phyloP scores from a whole-genome alignment of 257 asterid species.

The Solanum appendiculatum region DNA sequence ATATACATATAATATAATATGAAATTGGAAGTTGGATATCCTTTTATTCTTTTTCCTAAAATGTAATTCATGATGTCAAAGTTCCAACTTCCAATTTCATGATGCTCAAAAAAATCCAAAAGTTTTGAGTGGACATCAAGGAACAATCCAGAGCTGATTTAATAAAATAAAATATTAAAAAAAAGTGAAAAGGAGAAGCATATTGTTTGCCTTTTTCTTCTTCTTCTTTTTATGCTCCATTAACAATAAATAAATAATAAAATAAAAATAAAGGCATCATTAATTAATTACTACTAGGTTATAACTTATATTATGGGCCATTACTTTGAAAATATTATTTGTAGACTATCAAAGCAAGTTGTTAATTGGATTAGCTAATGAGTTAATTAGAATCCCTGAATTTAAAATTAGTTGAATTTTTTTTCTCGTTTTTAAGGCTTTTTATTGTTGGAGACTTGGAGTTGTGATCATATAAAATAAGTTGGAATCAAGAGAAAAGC shows the following conservation, averaged over 20 bases:
- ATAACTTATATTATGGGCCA: neutral
- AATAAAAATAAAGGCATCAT: neutral
- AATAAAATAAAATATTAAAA: neutral
- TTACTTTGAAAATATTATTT: neutral
- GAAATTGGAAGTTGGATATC: neutral
- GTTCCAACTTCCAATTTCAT: neutral
- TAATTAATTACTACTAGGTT: neutral
- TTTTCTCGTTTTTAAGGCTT: neutral
- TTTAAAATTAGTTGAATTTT: neutral
- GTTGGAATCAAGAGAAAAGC: neutral
- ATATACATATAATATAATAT: neutral
- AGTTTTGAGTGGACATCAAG: neutral
- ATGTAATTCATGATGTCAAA: neutral
- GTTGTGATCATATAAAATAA: neutral
- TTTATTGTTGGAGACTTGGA: neutral
- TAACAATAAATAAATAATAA: neutral
- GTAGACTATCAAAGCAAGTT: neutral
- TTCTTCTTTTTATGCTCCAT: neutral
- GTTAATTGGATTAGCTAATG: neutral
- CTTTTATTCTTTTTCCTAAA: neutral
- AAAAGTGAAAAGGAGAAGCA: neutral
- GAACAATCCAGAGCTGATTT: neutral
- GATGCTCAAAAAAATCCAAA: neutral
- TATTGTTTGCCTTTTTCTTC: neutral
- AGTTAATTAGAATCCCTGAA: neutral